Base-by-base conservation (phyloP, 768 basidiomycete genomes). In the Podaxis mareebaensis region DNA sequence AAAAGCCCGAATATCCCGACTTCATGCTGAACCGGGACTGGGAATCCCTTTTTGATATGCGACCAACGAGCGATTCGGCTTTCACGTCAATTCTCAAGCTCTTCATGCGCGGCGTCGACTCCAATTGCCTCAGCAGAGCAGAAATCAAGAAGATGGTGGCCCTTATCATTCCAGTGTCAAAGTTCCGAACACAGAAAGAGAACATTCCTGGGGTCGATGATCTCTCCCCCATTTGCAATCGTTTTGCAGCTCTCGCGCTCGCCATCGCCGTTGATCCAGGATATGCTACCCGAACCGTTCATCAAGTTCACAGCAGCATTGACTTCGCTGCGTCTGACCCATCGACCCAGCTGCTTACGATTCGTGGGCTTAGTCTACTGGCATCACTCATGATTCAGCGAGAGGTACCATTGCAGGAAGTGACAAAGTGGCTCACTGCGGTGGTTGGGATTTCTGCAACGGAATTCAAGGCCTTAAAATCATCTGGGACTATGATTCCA, bases 141-240 rank as follows among this genome's bases (percentile, higher is more conserved):
- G 61, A 63, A n/a, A 57, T 57, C 33, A 63, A 51, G 54, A 63
- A 63, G 61, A 63, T 63, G 61, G 40, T 63, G 39, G 30, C 61
- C 8, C 44, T 63, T 22, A 63, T 63, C 24, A 63, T 63, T 40
- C 61, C 61, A 26, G 48, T 63, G n/a, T 63, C 61, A 57, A 63
- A 42, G 36, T 63, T 63, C 33, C 26, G 55, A 36, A 40, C 28
- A 3, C 54, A 63, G 24, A 52, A 60, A 8, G 54, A 63, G 33
- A 52, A 38, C 20, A 42, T 63, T 10, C 61, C 61, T 40, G 61
- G 48, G 28, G 54, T 42, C 11, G 48, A 63, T 30, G 61, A 63
- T 15, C 61, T 63, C 17, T 63, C 61, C 22, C 61, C 61, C 11
- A 63, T 63, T 10, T 63, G 61, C 36, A 63, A 63, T 30, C 61